A percentile compares a stretch with the other conserved stretches of the same genome.
Conservation (phyloP, 1,284 basidiomycete species). For the Tilletia caries region DNA sequence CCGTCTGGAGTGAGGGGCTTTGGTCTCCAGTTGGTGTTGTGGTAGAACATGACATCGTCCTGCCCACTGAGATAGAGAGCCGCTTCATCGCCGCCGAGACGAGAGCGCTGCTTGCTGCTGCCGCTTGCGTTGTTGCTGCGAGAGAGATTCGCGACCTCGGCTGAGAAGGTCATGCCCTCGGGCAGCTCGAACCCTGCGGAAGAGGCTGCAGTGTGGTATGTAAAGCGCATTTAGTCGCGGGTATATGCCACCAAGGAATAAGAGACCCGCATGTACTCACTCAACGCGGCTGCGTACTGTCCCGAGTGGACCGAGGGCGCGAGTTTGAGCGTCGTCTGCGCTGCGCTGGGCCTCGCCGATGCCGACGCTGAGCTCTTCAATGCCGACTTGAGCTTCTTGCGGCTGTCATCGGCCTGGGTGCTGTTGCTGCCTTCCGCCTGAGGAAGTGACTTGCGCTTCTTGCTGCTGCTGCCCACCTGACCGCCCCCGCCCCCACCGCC, state of each 20-base stretch:
- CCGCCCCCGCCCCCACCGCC: too few relatives aligned
- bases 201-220: background rate
- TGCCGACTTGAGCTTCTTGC: too few relatives aligned
- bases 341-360: background rate
- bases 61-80: slow-evolving; percentile 1
- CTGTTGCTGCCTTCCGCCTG: too few relatives aligned
- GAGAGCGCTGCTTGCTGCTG: background rate
- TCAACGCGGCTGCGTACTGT: slow-evolving; percentile 2
- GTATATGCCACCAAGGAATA: background rate
- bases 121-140: background rate
- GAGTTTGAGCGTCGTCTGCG: background rate
- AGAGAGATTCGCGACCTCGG: background rate
- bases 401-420: too few relatives aligned
- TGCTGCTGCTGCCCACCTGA: too few relatives aligned
- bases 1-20: slow-evolving; percentile 1
- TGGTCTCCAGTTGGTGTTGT: slow-evolving; percentile 12
- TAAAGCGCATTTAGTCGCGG: background rate
- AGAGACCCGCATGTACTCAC: background rate
- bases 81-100: background rate
- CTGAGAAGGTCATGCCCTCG: background rate
- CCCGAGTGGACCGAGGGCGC: background rate
- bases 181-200: slow-evolving; percentile 2
- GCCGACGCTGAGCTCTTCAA: too few relatives aligned
- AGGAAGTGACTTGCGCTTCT: slow-evolving; percentile 4
- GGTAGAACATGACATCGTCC: slow-evolving; percentile 13